Evolutionary conservation across 495 filamentous ascomycete genomes (phyloP).

Genomic region (Xylaria sp.): DNA sequence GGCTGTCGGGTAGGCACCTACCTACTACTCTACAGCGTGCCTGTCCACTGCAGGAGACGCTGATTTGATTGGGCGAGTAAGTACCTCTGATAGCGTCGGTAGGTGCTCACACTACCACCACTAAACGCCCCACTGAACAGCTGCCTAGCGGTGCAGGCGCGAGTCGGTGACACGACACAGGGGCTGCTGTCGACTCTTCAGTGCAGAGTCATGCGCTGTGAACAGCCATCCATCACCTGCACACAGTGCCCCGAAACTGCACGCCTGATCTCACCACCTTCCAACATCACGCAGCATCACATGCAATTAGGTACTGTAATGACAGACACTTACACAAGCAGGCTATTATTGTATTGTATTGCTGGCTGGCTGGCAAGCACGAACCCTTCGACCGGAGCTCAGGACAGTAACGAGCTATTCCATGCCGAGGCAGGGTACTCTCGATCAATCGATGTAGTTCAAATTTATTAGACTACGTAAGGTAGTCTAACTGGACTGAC

Average conservation of each 20-base stretch:
- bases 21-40: too few relatives aligned
- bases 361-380: background rate
- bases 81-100: too few relatives aligned
- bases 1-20: background rate
- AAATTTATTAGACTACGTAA: too few relatives aligned
- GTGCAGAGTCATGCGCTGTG: conserved; percentile 16
- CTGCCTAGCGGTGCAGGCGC: background rate
- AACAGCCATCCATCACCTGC: conserved; percentile 11
- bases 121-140: background rate
- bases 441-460: background rate
- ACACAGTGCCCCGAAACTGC: background rate
- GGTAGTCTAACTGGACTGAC: too few relatives aligned
- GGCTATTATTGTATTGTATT: too few relatives aligned
- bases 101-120: too few relatives aligned
- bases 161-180: background rate
- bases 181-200: background rate
- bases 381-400: background rate
- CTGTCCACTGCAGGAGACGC: too few relatives aligned
- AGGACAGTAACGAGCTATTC: background rate
- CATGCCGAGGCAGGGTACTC: background rate
- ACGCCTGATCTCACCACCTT: conserved; percentile 1
- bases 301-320: background rate
- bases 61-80: too few relatives aligned
- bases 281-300: background rate
- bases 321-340: background rate